Evolutionary conservation across 177 flowering plant species (phyloP).

Genomic region (Tripterygium wilfordii): DNA sequence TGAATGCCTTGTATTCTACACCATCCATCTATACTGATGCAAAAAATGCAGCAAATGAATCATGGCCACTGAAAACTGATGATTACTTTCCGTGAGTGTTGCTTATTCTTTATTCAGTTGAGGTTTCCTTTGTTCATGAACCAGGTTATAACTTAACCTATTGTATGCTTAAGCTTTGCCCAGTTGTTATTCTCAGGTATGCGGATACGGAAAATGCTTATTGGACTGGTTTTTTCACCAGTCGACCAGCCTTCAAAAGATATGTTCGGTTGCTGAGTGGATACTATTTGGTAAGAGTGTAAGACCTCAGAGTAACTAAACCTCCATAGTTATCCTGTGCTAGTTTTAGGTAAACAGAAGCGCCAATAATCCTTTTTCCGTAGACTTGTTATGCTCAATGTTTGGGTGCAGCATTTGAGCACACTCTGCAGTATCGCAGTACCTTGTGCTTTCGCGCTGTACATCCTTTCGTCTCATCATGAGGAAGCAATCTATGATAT

Average conservation of each 20-base stretch:
- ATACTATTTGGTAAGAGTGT: constrained; percentile 65
- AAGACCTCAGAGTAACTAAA: no score
- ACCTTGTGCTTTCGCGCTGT: no score
- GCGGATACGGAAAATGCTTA: constrained; percentile 75
- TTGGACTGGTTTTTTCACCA: constrained; percentile 91
- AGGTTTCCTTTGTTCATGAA: no score
- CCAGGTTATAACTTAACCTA: no score
- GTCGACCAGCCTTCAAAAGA: constrained; percentile 84
- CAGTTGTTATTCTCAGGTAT: constrained; percentile 47
- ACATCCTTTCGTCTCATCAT: no score
- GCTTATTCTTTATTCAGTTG: neutral
- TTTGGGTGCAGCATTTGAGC: no score
- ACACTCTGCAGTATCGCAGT: no score
- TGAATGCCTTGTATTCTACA: constrained; percentile 90
- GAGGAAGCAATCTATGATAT: no score
- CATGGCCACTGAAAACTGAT: constrained; percentile 85
- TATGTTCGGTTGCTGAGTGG: constrained; percentile 77
- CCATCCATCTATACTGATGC: constrained; percentile 85
- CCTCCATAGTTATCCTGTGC: no score
- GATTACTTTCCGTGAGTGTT: constrained; percentile 85
- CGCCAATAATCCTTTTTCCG: no score
- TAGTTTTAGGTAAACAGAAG: no score
- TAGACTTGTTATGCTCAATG: no score
- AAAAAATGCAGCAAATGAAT: constrained; percentile 57
- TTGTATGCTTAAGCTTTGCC: neutral